Evolutionary conservation across 306 rosid genomes (phyloP), one percentile per base, ranked within the genome.

Genomic region (Lithocarpus polystachyus): DNA sequence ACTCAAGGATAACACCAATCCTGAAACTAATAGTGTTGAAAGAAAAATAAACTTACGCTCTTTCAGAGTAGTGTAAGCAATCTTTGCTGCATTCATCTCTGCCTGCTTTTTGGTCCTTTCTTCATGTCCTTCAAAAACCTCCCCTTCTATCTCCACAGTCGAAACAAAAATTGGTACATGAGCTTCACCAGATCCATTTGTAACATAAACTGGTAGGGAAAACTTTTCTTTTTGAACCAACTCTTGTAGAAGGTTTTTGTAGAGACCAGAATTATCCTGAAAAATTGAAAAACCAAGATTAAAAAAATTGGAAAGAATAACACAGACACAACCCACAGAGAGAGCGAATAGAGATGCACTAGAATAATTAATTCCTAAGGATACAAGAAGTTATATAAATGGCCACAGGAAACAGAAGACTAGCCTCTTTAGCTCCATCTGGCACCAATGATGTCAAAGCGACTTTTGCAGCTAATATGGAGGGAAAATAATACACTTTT

Each of bases 191-290:
- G 68, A 81, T 73, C 10, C 81, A 1, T 4, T 23, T 29, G 98
- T 86, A 75, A 6, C 81, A 82, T 93, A 95, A 29, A 59, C 3
- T 12, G 99, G 98, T 52, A 88, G 54, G 10, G 5, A 14, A 51
- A 76, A 56, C 23, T 93, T 92, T 81, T 81, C 83, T 83, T 80
- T 95, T 24, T 92, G 99, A 80, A 81, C 60, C 40, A 92, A 48
- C 75, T 95, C 96, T 89, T 93, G 98, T 71, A 93, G 81, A 48
- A 93, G 92, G 71, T 89, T 93, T 84, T 95, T 93, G 90, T 91
- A 93, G n/a, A 89, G 75, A 68, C 77, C 73, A 29, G 68, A 35
- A 73, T 83, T 86, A 60, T 86, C 90, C 98, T 93, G 79, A 81
- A 80, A 71, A 71, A 71, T 69, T 31, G 45, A 35, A 56, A 72